These are phyloP conservation scores for Xylaria sp. DNA, from an alignment of 2,329 filamentous ascomycete species.

Conservation along the genomic window DNA sequence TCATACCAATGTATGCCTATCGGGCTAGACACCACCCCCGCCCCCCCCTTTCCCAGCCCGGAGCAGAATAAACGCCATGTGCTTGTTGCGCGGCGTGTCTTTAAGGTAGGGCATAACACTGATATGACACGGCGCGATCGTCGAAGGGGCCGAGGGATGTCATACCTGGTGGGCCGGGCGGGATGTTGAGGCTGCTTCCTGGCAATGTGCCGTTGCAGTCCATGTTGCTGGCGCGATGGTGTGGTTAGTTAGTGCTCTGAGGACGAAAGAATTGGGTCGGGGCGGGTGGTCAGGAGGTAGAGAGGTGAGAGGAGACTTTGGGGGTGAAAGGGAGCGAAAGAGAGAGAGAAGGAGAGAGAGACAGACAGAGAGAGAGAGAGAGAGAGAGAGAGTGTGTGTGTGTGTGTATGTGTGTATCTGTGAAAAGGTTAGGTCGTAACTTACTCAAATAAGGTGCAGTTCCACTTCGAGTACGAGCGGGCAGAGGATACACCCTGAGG, in stretches of 20 bases:
- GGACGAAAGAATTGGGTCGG: too few species aligned
- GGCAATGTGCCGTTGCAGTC: conserved; percentile 36
- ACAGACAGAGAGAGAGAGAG: too few species aligned
- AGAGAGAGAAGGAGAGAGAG: too few species aligned
- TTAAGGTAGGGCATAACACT: conserved; percentile 34
- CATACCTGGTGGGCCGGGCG: conserved; percentile 38
- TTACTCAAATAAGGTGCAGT: conserved; percentile 44
- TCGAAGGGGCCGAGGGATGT: conserved; percentile 37
- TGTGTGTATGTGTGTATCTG: neutral
- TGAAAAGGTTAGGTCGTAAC: conserved; percentile 9
- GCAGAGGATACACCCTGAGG: conserved; percentile 45
- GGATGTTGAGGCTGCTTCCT: conserved; percentile 36
- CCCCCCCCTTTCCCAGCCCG: too few species aligned
- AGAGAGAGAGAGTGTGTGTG: neutral
- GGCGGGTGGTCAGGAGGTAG: too few species aligned
- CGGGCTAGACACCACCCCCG: neutral
- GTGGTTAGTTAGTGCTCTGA: neutral
- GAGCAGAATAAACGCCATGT: neutral
- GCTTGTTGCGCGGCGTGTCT: neutral
- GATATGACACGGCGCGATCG: conserved; percentile 40
- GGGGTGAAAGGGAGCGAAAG: too few species aligned
- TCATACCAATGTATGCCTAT: neutral
- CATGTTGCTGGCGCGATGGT: conserved; percentile 31
- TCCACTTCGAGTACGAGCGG: conserved; percentile 43
- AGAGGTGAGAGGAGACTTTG: too few species aligned